Evolutionary conservation across 164 flowering plant species (phyloP), one percentile per base, ranked within the genome.

Genomic region (Houttuynia cordata): DNA sequence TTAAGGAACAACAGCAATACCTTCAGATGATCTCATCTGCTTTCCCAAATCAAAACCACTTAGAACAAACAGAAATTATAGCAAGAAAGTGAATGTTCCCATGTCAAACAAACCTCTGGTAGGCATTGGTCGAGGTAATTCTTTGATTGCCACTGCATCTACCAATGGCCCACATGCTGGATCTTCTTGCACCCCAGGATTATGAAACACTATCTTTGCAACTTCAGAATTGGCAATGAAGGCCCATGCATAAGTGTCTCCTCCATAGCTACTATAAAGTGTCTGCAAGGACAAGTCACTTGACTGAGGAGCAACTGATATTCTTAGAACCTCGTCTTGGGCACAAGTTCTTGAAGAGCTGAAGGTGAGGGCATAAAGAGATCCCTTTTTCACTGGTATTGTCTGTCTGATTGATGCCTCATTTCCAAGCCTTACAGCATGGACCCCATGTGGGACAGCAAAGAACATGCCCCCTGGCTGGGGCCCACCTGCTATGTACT

Each of bases 321-420:
- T 86, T 64, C 85, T 76, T 61, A 91, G 62, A 14, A 85, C 87
- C 76, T 92, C 98, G 7, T 87, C 89, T 68, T 92, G 95, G 6
- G 97, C 97, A 76, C 98, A 92, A 42, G 98, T 92, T 47, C 96
- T 81, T 12, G 98, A 81, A 5, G 97, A 86, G 0, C 90, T 83
- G 49, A 92, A 89, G 22, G 96, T 87, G n/a, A 92, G 79, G 20
- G 96, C 83, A 61, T 92, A 92, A 0, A 79, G 67, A 41, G 84
- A 52, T 19, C 91, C 93, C 14, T 60, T 64, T 56, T 79, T 81
- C 0, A 89, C 83, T 0, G 78, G 72, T 10, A 89, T 67, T 9
- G 74, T 67, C 62, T 93, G 97, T 22, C 94, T 82, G 64, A 90
- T 78, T 0, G 91, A 79, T 59, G 98, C 98, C 56, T 92, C 90